Evolutionary conservation across 2,329 filamentous ascomycete species (phyloP).

Genomic region (Ustilaginoidea virens): DNA sequence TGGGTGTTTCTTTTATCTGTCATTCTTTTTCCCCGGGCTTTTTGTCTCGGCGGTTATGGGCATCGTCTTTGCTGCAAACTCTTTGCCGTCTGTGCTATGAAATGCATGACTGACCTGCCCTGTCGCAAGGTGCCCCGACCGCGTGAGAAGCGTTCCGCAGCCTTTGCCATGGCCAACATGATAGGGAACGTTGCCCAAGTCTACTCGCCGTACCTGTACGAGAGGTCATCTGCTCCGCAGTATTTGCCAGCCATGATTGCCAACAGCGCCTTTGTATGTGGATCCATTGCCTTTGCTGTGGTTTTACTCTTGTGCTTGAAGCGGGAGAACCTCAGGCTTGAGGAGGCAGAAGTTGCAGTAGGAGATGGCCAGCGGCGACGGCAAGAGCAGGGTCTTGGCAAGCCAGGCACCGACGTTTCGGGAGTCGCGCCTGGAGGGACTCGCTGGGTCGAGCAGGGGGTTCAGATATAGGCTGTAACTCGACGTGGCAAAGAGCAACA

Average conservation of each 20-base stretch:
- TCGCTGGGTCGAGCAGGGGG: conserved; percentile 3
- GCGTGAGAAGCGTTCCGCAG: conserved; percentile 3
- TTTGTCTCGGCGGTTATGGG: too few relatives aligned
- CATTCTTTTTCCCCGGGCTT: neutral
- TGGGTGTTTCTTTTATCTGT: neutral
- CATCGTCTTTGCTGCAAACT: too few relatives aligned
- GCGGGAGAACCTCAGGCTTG: conserved; percentile 3
- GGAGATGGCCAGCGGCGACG: neutral
- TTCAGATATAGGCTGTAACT: conserved; percentile 3
- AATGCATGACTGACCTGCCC: too few relatives aligned
- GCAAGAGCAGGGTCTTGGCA: neutral
- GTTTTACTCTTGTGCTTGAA: conserved; percentile 3
- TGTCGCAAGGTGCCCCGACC: conserved; percentile 1
- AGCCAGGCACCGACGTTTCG: conserved; percentile 1
- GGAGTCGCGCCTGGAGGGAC: conserved; percentile 2
- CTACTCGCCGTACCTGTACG: conserved; percentile 4
- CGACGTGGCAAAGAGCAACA: neutral
- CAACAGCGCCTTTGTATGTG: conserved; percentile 3
- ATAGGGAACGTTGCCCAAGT: conserved; percentile 4
- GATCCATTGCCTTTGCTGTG: conserved; percentile 1
- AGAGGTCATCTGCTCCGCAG: conserved; percentile 2
- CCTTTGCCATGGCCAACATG: conserved; percentile 5
- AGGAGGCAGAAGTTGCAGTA: neutral
- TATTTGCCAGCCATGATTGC: conserved; percentile 5
- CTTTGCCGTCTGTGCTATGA: too few relatives aligned